These are phyloP conservation scores for Globisporangium iwayamae DNA, from an alignment of 352 stramenopile genomes.

Conservation along the genomic window DNA sequence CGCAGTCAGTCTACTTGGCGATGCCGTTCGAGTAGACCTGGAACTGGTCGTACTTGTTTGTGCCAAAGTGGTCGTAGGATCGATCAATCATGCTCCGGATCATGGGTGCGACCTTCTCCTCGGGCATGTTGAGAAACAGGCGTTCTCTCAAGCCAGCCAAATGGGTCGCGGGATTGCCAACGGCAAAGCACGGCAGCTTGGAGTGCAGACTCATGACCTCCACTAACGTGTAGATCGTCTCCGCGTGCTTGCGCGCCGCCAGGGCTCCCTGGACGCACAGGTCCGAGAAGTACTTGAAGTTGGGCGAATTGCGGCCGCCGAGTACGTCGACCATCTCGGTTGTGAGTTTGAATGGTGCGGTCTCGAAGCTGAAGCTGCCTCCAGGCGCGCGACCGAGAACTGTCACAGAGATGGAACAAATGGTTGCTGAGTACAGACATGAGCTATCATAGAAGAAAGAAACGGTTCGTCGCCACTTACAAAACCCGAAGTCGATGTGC, in stretches of 20 bases:
- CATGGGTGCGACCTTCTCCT: conserved; percentile 51
- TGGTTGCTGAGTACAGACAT: background rate
- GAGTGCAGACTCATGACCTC: conserved; percentile 93
- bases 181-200: conserved; percentile 66
- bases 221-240: conserved; percentile 93
- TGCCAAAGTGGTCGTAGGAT: conserved; percentile 94
- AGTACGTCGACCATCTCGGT: conserved; percentile 95
- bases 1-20: conserved; percentile 43
- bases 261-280: conserved; percentile 94
- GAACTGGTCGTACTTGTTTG: conserved; percentile 94
- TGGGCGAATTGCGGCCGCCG: conserved; percentile 85
- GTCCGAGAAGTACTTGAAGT: conserved; percentile 93
- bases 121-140: conserved; percentile 62
- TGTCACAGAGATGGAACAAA: conserved; percentile 12
- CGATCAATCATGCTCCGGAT: conserved; percentile 93
- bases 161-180: conserved; percentile 25
- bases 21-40: conserved; percentile 92
- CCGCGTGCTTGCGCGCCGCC: conserved; percentile 86
- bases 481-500: conserved; percentile 99
- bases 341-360: conserved; percentile 96
- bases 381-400: conserved; percentile 74
- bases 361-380: conserved; percentile 95
- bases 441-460: background rate
- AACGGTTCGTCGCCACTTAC: conserved; percentile 29
- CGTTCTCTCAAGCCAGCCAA: conserved; percentile 55